Evolutionary conservation across 768 basidiomycete species (phyloP).

Genomic region (Psilocybe tampanensis): DNA sequence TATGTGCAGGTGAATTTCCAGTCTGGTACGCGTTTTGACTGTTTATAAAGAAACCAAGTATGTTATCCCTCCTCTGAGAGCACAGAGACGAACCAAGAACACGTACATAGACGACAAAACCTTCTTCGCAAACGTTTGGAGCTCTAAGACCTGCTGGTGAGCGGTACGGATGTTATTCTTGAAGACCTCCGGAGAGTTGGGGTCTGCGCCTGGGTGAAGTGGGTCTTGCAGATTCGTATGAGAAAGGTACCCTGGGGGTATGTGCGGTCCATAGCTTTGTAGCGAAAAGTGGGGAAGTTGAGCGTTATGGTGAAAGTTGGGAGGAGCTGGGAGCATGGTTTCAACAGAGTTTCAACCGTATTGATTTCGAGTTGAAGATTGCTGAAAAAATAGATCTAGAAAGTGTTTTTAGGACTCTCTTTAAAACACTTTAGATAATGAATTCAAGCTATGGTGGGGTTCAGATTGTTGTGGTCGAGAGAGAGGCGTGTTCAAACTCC

Average conservation of each 20-base stretch:
- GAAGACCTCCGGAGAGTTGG: conserved; percentile 64
- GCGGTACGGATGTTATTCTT: conserved; percentile 55
- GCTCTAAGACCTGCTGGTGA: conserved; percentile 48
- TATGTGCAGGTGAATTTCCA: conserved; percentile 54
- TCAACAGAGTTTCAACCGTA: not conserved
- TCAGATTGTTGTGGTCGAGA: too few relatives aligned
- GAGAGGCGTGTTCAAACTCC: too few relatives aligned
- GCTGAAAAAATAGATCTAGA: not conserved
- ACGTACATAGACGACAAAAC: conserved; percentile 59
- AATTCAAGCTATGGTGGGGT: too few relatives aligned
- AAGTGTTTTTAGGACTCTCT: too few relatives aligned
- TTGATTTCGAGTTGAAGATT: not conserved
- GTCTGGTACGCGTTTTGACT: conserved; percentile 60
- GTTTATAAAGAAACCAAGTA: not conserved
- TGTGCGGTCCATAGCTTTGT: conserved; percentile 27
- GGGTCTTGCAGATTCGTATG: conserved; percentile 18
- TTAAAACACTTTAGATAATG: too few relatives aligned
- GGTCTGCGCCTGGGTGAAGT: conserved; percentile 43
- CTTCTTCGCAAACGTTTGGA: conserved; percentile 51
- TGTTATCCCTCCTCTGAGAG: not conserved
- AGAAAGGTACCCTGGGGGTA: not conserved
- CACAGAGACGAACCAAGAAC: not conserved
- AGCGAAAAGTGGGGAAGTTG: conserved; percentile 26
- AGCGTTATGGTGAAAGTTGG: conserved; percentile 43
- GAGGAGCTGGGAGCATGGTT: conserved; percentile 16